Base-by-base conservation (phyloP, 345 rosid genomes). In the Crucihimalaya himalaica region DNA sequence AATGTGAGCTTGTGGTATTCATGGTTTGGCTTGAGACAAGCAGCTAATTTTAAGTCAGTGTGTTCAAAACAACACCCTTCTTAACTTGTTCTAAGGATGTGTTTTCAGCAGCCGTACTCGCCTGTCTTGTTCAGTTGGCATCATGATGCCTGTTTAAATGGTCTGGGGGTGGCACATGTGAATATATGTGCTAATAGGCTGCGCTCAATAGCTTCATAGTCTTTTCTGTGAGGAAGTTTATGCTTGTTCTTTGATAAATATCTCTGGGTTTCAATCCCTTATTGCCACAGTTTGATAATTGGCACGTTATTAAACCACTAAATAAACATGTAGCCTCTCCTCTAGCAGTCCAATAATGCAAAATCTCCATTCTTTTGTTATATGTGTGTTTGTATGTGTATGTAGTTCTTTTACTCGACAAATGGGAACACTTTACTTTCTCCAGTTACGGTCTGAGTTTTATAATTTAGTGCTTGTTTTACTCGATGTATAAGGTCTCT, bases 181-280 rank as follows among this genome's bases (percentile, higher is more conserved):
- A 31, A 43, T 66, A 59, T 27, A 16, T 47, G 60, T 46, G 37
- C 52, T 73, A 0, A 12, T 20, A 50, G 62, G 55, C 29, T 51
- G 50, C 28, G 21, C 46, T n/a, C 29, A 15, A 31, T 42, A 21
- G 29, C 23, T 48, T 67, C 28, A 8, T 66, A 51, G 48, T 28
- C 6, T 56, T 66, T 32, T 28, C 39, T 74, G 66, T 58, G 35
- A 58, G 51, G 27, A 46, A 47, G n/a, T 32, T 58, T 73, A 28
- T 58, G 54, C 34, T 74, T 74, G 62, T 23, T 51, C 63, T 57
- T 42, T 67, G 35, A 29, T 18, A 7, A 35, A 46, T 73, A 62
- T 74, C 59, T 40, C 60, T 39, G 27, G 21, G 52, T 48, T 58
- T 39, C 2, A 50, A 20, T 66, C 37, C 61, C 27, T 13, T 5